phyloP scores from a whole-genome alignment of 345 rosid species.

The Eucalyptus regnans region DNA sequence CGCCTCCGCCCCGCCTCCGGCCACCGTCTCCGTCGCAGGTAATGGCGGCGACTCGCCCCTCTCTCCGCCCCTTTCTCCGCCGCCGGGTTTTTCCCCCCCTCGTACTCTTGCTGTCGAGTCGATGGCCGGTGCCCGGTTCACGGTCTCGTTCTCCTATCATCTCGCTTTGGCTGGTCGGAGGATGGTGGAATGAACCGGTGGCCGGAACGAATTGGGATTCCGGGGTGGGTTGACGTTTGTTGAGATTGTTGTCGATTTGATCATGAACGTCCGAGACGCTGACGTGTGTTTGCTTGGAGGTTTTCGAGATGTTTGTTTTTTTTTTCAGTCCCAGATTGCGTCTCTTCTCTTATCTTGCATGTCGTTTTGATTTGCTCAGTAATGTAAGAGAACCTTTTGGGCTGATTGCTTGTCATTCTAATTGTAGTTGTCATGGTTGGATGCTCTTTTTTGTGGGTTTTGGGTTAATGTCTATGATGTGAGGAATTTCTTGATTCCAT shows the following conservation, averaged over 20 bases:
- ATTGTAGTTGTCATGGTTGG: not conserved
- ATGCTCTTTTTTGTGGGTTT: not conserved
- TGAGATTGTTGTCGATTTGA: not conserved
- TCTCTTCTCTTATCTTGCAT: not conserved
- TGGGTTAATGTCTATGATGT: not conserved
- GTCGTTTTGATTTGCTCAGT: fast-evolving
- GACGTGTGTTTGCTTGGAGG: not conserved
- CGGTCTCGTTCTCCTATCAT: fast-evolving
- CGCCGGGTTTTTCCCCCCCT: not conserved
- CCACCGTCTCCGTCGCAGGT: not conserved
- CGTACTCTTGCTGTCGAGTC: not conserved
- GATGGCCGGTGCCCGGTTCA: not conserved
- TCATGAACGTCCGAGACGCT: not conserved
- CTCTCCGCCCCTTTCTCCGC: not conserved
- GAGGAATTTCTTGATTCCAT: not conserved
- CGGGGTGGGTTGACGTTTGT: not conserved
- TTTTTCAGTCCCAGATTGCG: not conserved
- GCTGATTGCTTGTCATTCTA: not conserved
- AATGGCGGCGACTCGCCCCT: not conserved
- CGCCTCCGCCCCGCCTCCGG: not conserved
- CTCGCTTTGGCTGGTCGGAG: not conserved
- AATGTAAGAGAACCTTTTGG: not conserved
- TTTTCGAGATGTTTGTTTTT: no score
- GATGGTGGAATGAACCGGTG: not conserved
- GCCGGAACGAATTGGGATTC: not conserved